Evolutionary conservation across 163 green algal genomes (phyloP), one percentile per base, ranked within the genome.

Genomic region (Coccomyxa subellipsoidea): DNA sequence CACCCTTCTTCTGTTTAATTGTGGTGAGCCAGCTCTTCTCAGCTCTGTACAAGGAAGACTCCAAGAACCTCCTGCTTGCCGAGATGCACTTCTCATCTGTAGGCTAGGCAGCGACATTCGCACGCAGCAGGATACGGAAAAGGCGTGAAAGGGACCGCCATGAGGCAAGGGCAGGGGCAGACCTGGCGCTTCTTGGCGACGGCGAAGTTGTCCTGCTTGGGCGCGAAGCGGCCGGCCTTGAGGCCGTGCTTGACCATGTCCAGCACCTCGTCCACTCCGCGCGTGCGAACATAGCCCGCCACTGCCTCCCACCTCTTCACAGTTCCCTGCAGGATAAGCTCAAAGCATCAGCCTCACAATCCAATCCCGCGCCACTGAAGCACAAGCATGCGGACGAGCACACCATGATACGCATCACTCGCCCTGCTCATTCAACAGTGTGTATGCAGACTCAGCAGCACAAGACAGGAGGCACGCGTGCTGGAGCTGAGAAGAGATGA

Each of bases 251-350:
- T 91, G 18, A 96, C 93, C 93, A 97, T 97, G 47, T 95, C 86
- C 79, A 97, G 69, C 59, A 98, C 94, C 88, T 98, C 95, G 0
- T 96, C 92, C 72, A 94, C 81, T 0, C 91, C 96, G 25, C 95
- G 91, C 0, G 95, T 98, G 75, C 94, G 90, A 73, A 98, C 88
- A 71, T 94, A 93, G 0, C 37, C 82, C 40, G 92, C 85, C 34
- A 96, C 88, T 78, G 82, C 70, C 79, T 93, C 92, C 90, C 90
- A 94, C 29, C 94, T 89, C 83, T 92, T 94, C 40, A 90, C 88
- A 25, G 93, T 97, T 53, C 94, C 94, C 83, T 92, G 85, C 54
- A 39, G 1, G 32, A n/a, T n/a, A n/a, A n/a, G n/a, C 18, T 15
- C 35, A 23, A 76, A 27, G 75, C 32, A 73, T n/a, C 29, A 23